A percentile compares a stretch with the other conserved stretches of the same genome.
These are phyloP conservation scores for Hortiboletus flavorubellus DNA, from an alignment of 768 basidiomycete genomes.

Conservation along the genomic window DNA sequence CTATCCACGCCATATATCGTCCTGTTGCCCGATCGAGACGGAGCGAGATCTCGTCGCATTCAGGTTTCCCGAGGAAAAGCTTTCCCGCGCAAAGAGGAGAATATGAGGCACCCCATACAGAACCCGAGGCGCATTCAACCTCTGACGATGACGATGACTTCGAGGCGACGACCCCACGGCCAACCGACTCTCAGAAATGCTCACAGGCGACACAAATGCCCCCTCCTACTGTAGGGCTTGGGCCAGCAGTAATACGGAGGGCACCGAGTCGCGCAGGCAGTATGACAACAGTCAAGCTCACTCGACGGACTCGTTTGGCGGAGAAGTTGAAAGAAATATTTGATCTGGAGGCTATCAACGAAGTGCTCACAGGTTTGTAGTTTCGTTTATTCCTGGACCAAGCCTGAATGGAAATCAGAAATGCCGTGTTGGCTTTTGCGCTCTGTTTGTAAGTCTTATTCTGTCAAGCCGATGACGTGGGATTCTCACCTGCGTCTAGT, in stretches of 20 bases:
- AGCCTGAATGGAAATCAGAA: slow-evolving; percentile 44
- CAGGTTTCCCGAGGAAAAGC: slow-evolving; percentile 9
- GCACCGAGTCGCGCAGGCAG: slow-evolving; percentile 48
- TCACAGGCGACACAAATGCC: slow-evolving; percentile 1
- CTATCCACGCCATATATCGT: slow-evolving; percentile 84
- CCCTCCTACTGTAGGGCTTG: slow-evolving; percentile 15
- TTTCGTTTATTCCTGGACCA: background rate
- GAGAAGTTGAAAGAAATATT: slow-evolving; percentile 90
- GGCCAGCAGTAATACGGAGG: slow-evolving; percentile 22
- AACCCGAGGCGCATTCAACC: slow-evolving; percentile 30
- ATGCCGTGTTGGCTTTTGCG: slow-evolving; percentile 93
- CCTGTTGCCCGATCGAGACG: slow-evolving; percentile 69
- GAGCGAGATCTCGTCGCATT: slow-evolving; percentile 25
- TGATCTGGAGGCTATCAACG: slow-evolving; percentile 72
- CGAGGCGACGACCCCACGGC: slow-evolving; percentile 47
- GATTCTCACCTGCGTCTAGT: slow-evolving; percentile 43
- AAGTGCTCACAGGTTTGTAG: slow-evolving; percentile 75
- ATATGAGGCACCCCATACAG: slow-evolving; percentile 33
- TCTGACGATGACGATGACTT: slow-evolving; percentile 64
- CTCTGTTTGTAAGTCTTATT: slow-evolving; percentile 68
- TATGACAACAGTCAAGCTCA: slow-evolving; percentile 67
- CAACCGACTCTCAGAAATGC: slow-evolving; percentile 21
- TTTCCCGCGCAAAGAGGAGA: slow-evolving; percentile 17
- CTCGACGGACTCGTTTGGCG: slow-evolving; percentile 70
- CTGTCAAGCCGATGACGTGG: background rate